Conservation (phyloP, 2,329 filamentous ascomycete species). For the Colletotrichum tamarilloi region DNA sequence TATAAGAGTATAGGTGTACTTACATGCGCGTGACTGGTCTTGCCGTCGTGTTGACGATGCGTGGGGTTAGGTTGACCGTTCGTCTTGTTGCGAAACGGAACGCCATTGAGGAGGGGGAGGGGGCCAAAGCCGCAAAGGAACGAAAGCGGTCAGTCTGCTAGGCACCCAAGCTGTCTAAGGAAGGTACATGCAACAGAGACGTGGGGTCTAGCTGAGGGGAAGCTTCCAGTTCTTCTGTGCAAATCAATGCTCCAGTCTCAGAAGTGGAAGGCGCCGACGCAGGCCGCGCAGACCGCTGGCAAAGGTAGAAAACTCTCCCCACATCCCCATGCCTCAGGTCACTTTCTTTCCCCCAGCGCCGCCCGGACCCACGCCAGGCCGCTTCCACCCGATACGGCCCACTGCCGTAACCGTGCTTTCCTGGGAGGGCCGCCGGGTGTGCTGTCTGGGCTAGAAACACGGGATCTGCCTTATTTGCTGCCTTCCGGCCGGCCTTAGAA, state of each 20-base stretch:
- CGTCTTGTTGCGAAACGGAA: slow-evolving; percentile 28
- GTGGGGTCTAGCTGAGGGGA: slow-evolving; percentile 31
- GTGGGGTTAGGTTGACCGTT: slow-evolving; percentile 25
- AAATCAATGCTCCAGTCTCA: slow-evolving; percentile 25
- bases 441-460: neutral
- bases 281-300: slow-evolving; percentile 19
- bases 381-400: slow-evolving; percentile 24
- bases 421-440: neutral
- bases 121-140: slow-evolving; percentile 29
- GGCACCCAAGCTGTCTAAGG: slow-evolving; percentile 26
- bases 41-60: slow-evolving; percentile 22
- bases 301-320: slow-evolving; percentile 13
- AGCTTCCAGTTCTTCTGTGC: slow-evolving; percentile 12
- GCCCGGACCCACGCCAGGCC: slow-evolving; percentile 14
- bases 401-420: slow-evolving; percentile 21
- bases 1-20: neutral
- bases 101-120: slow-evolving; percentile 30
- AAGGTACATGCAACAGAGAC: slow-evolving; percentile 27
- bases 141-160: slow-evolving; percentile 31
- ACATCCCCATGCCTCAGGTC: slow-evolving; percentile 31
- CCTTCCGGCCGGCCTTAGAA: neutral
- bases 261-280: slow-evolving; percentile 21
- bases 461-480: neutral
- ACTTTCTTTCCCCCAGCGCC: slow-evolving; percentile 2
- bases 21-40: slow-evolving; percentile 28